Base-by-base conservation (phyloP, 2,329 filamentous ascomycete genomes). In the Lachnellula occidentalis region DNA sequence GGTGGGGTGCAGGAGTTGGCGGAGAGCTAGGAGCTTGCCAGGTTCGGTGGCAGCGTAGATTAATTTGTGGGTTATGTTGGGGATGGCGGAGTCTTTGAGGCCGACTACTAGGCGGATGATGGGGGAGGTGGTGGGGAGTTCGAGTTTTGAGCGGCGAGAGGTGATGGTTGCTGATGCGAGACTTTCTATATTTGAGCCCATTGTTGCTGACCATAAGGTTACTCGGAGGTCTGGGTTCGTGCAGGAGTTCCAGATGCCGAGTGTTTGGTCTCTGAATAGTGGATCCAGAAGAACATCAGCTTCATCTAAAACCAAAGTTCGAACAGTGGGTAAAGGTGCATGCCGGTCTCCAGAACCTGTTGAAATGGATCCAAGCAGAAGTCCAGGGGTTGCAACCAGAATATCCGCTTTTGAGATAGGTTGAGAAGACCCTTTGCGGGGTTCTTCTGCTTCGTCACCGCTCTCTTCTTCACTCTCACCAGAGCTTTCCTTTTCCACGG, bases 201-300 rank as follows among this genome's bases (percentile, higher is more conserved):
- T 96, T 0, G 94, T 99, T 14, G 94, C 94, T 14, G 94, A 97
- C 91, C 92, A 99, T 57, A 95, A 85, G 9, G 88, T 90, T 3
- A 90, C 78, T 22, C 85, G 81, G 8, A 97, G 76, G n/a, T 78
- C 72, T 3, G 82, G 76, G 61, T 86, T 85, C 2, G 77, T 83
- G 70, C 92, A 92, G 3, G 88, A 82, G 42, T 82, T 81, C 91
- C 92, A 96, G 58, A 97, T 85, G 4, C 81, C 80, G 37, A 95
- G 76, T 0, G 91, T 96, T 70, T 96, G 91, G 21, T 94, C 87
- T 54, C 88, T 82, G 75, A 99, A 99, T 5, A 96, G 77, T 15
- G 88, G 86, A 65, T 97, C 92, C 11, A 99, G 81, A 5, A 99
- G 85, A 14, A 97, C 91, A 70, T 99, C 94, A 1, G 91, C 94